phyloP scores from a whole-genome alignment of 805 yeast species.

The Candida bentonensis region DNA sequence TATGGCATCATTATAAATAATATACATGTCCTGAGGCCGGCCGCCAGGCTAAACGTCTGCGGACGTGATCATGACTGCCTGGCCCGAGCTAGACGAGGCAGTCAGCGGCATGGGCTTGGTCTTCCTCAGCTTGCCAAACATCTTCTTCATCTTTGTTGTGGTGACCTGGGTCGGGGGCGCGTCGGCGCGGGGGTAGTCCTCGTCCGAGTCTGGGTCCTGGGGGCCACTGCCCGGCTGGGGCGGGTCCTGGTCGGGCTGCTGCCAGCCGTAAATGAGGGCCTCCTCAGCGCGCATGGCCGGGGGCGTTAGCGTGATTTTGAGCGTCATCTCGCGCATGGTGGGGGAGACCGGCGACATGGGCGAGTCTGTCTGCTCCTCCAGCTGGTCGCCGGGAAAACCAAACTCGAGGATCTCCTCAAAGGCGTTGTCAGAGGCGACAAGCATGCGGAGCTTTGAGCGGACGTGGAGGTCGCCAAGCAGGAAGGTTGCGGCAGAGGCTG shows the following conservation, averaged over 20 bases:
- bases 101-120: slow-evolving; percentile 3
- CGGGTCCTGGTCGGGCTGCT: slow-evolving; percentile 11
- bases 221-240: slow-evolving; percentile 3
- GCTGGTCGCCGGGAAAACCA: slow-evolving; percentile 13
- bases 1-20: too few relatives aligned
- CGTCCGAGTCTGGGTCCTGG: not conserved
- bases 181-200: slow-evolving; percentile 9
- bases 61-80: slow-evolving; percentile 13
- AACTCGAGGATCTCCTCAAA: slow-evolving; percentile 15
- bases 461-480: slow-evolving; percentile 9
- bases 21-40: too few relatives aligned
- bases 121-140: slow-evolving; percentile 10
- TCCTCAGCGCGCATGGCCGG: slow-evolving; percentile 16
- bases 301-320: slow-evolving; percentile 16
- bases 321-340: slow-evolving; percentile 13
- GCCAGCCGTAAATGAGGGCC: slow-evolving; percentile 17
- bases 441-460: slow-evolving; percentile 8
- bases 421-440: slow-evolving; percentile 6
- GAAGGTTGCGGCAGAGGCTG: slow-evolving; percentile 8
- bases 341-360: slow-evolving; percentile 2
- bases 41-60: slow-evolving; percentile 7
- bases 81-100: slow-evolving; percentile 2
- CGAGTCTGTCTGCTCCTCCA: slow-evolving; percentile 2
- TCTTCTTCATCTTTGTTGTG: slow-evolving; percentile 7
- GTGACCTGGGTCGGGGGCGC: slow-evolving; percentile 4